Evolutionary conservation across 345 rosid species (phyloP).

Genomic region (Eutrema japonicum): DNA sequence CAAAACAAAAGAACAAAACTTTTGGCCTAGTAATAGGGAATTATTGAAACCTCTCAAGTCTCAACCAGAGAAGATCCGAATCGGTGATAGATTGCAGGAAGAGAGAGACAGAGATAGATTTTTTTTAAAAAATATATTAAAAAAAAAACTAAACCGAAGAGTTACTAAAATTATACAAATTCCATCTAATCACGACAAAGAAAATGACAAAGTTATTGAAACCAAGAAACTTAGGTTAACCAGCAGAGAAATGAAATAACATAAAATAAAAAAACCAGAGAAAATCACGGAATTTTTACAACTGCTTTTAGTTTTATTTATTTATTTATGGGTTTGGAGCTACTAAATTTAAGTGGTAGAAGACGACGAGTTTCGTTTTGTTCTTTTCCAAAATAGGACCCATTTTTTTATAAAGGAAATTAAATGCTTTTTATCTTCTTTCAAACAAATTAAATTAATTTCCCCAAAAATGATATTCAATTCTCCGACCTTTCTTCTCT

Average conservation of each 20-base stretch:
- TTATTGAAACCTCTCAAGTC: constrained; percentile 29
- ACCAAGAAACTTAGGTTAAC: neutral
- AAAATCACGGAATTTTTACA: constrained; percentile 29
- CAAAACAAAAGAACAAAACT: constrained; percentile 36
- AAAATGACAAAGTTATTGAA: constrained; percentile 30
- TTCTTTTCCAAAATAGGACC: constrained; percentile 31
- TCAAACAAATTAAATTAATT: neutral
- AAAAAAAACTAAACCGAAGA: constrained; percentile 1
- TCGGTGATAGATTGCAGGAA: constrained; percentile 41
- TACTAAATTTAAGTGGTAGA: constrained; percentile 37
- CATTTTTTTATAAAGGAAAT: neutral
- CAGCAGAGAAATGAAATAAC: neutral
- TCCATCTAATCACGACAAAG: constrained; percentile 34
- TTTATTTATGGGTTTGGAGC: constrained; percentile 32
- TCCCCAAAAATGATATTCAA: neutral
- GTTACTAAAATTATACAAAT: constrained; percentile 41
- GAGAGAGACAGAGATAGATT: constrained; percentile 26
- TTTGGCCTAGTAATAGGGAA: constrained; percentile 17
- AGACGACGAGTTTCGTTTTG: constrained; percentile 42
- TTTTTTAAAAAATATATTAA: no score
- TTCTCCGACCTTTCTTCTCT: constrained; percentile 17
- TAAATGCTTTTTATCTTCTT: neutral
- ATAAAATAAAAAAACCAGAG: neutral
- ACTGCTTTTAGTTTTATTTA: constrained; percentile 17
- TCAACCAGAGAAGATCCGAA: constrained; percentile 28